phyloP scores from a whole-genome alignment of 1,284 basidiomycete genomes.

The Cutaneotrichosporon cavernicola region DNA sequence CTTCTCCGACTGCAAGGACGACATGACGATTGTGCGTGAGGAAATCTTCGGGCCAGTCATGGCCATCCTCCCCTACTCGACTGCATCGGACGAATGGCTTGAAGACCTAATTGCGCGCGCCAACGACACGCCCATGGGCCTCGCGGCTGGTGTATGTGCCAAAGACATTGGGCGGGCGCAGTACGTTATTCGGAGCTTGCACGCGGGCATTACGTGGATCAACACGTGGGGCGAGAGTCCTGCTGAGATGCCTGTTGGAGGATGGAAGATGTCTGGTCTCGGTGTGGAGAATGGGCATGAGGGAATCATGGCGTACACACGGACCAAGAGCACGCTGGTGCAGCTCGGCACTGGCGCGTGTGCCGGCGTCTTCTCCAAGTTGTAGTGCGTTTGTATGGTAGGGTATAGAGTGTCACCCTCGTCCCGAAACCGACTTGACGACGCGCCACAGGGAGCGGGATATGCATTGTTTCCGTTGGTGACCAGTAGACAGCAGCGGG shows the following conservation, averaged over 20 bases:
- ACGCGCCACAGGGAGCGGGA: no score
- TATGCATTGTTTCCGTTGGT: no score
- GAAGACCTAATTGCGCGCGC: slow-evolving; percentile 63
- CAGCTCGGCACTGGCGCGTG: slow-evolving; percentile 20
- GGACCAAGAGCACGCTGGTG: slow-evolving; percentile 23
- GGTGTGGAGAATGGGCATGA: slow-evolving; percentile 28
- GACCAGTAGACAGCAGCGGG: no score
- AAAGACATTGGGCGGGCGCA: slow-evolving; percentile 80
- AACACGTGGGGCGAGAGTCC: slow-evolving; percentile 31
- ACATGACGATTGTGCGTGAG: slow-evolving; percentile 47
- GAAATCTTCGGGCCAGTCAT: slow-evolving; percentile 57
- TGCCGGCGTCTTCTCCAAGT: slow-evolving; percentile 21
- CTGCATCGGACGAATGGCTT: slow-evolving; percentile 21
- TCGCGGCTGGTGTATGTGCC: slow-evolving; percentile 84
- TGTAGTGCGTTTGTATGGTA: slow-evolving; percentile 10
- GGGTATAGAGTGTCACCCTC: no score
- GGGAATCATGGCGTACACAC: slow-evolving; percentile 26
- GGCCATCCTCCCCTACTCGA: slow-evolving; percentile 51
- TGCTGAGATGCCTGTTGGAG: slow-evolving; percentile 27
- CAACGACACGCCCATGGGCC: slow-evolving; percentile 80
- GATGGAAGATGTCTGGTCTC: slow-evolving; percentile 27
- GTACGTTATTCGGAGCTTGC: slow-evolving; percentile 73
- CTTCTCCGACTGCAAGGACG: slow-evolving; percentile 42
- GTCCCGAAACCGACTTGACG: no score
- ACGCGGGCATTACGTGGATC: slow-evolving; percentile 69